Base-by-base conservation (phyloP, 2,329 filamentous ascomycete species). In the Phaeosphaeria sp. region DNA sequence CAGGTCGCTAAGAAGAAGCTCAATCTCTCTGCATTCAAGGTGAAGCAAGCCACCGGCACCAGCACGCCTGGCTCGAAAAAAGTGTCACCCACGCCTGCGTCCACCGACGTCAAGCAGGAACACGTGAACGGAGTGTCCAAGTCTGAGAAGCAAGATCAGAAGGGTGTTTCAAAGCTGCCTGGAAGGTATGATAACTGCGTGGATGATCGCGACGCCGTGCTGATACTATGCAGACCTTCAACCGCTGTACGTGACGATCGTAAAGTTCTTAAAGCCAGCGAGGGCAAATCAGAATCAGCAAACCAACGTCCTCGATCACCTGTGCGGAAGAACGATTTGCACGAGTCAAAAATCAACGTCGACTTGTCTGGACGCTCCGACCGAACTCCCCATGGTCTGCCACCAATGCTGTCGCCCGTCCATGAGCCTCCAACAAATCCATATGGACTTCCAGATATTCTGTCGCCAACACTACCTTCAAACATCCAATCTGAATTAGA, bases 1-100 rank as follows among this genome's bases (percentile, higher is more conserved):
- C 70, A 71, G 25, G 77, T 65, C 46, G 79, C 80, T 22, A 87
- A 85, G 76, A 88, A 87, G 78, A 88, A 87, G 73, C 87, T 89
- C 59, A 87, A 79, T 54, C 73, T 89, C 52, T 84, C 81, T 43
- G 85, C 84, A 41, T 89, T 88, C 74, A 87, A 85, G 73, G 84
- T 81, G 59, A 86, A 86, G 64, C 72, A 80, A 69, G 81, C 69
- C 3, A 76, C 70, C 56, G 75, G 72, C 47, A 60, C 69, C 52
- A 64, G 65, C 22, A 67, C 72, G 1, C 62, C 73, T 13, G 62
- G 66, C 23, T 70, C 68, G 3, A 76, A 76, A 60, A 69, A 72
- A 27, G 62, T 52, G n/a, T 75, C 72, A 22, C 69, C 72, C 2
- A 68, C 62, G 18, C 55, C 68, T 22, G 58, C 55, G 10, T 66